Base-by-base conservation (phyloP, 441 rosid species). In the Erodium chrysanthum region DNA sequence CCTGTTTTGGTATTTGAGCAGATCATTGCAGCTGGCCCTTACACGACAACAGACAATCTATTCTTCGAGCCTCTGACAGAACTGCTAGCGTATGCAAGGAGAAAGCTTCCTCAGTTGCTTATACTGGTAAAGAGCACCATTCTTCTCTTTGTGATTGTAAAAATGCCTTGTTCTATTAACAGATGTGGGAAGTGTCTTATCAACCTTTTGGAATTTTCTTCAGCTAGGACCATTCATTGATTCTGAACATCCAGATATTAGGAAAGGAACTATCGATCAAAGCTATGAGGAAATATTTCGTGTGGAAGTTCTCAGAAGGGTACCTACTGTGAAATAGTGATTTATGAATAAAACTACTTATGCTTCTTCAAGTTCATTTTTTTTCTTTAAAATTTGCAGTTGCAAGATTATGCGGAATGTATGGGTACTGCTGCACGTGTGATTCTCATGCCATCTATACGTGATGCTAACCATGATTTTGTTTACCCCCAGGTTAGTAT, bases 401-500 rank as follows among this genome's bases (percentile, higher is more conserved):
- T 95, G 90, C 90, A 84, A 77, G 97, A 90, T 72, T 80, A 90
- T 70, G 84, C 82, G 50, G 97, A 88, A 71, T 84, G 82, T 73
- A 82, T 86, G 85, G 97, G 97, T 37, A 71, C 87, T 52, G 80
- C 79, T 76, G 86, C 77, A 70, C 84, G 74, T 5, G 88, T 88
- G 78, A 66, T 90, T 75, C 80, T 90, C 66, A 86, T 90, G 37
- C 98, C 99, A 77, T 91, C 99, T 48, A 78, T 75, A 37, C 84
- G 97, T 27, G 99, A 95, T 77, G 96, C 98, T 71, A 82, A 86
- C 83, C 97, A 95, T 78, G 96, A 90, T 77, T 85, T 83, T 68
- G 86, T 95, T 80, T 92, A 88, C 84, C 99, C 97, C 68, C 99
- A 94, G 99, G 96, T 94, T 69, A 76, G 71, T 75, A 33, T 0